phyloP scores from a whole-genome alignment of 805 yeast species.

The Kregervanrija pseudodelftensis region DNA sequence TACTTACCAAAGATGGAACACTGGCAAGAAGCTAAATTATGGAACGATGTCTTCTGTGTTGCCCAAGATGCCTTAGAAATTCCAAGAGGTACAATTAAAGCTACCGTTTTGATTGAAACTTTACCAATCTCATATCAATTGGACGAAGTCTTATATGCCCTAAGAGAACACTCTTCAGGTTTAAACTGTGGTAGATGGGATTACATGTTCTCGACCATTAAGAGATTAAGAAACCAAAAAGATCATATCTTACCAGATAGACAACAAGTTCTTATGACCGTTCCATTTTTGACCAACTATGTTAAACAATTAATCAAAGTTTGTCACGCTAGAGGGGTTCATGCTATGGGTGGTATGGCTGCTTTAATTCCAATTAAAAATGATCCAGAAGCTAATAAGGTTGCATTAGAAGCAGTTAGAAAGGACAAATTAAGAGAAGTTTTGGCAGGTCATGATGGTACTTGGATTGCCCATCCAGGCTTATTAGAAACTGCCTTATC shows the following conservation, averaged over 20 bases:
- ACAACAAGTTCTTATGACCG: constrained; percentile 70
- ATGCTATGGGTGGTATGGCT: constrained; percentile 90
- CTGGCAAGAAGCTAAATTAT: constrained; percentile 71
- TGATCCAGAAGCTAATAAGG: constrained; percentile 53
- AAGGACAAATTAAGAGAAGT: constrained; percentile 75
- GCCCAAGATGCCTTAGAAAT: constrained; percentile 66
- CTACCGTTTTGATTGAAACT: constrained; percentile 77
- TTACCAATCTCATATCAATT: constrained; percentile 82
- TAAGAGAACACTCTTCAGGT: constrained; percentile 72
- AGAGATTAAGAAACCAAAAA: constrained; percentile 62
- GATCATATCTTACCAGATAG: constrained; percentile 71
- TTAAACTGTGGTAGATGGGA: constrained; percentile 90
- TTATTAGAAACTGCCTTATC: constrained; percentile 65
- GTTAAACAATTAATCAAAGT: constrained; percentile 66
- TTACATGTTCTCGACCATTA: constrained; percentile 75
- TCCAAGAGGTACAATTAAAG: constrained; percentile 72
- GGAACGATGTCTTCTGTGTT: constrained; percentile 75
- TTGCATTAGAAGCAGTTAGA: constrained; percentile 66
- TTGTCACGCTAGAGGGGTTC: constrained; percentile 73
- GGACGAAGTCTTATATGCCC: constrained; percentile 75
- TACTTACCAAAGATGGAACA: constrained; percentile 85
- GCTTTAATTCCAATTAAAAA: constrained; percentile 78
- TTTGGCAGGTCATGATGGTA: constrained; percentile 75
- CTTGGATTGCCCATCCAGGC: constrained; percentile 89
- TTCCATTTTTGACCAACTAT: constrained; percentile 75